Evolutionary conservation across 257 asterid genomes (phyloP), one percentile per base, ranked within the genome.

Genomic region (Thymus quinquecostatus): DNA sequence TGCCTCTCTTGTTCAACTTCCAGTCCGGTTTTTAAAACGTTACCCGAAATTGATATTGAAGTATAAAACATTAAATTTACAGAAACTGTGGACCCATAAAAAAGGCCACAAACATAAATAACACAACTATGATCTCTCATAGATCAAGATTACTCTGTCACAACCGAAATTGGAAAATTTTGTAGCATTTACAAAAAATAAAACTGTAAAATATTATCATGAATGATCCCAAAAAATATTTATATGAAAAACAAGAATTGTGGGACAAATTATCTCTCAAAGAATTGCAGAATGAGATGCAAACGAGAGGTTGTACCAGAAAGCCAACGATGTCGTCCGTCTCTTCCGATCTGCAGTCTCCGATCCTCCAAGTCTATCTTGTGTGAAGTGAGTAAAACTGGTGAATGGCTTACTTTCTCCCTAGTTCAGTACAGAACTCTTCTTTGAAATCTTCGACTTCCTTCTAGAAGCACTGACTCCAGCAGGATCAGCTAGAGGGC

Each of bases 401-500:
- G 28, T 36, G 60, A 21, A 40, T 43, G 10, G 3, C 45, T 36
- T 14, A 36, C 14, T 8, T 5, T 58, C 49, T 38, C 56, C 47
- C 57, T 77, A 77, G 21, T 77, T 77, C 63, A 72, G 47, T 55
- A 68, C 76, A 2, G 76, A 73, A 34, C 58, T 78, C 72, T 68
- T 73, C 76, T 69, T 78, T 2, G 73, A 78, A 49, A 54, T 71
- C 65, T 73, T 78, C 1, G 65, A 56, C 56, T 68, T 78, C 72
- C 82, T 63, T 40, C 70, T 73, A 41, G 64, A 63, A 29, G 75
- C 73, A 29, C 70, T 80, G 10, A 68, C 73, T 0, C 73, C 77
- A 53, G 87, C 77, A 63, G 92, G 88, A 38, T 78, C 88, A 6
- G 69, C 82, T 72, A 78, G 41, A 13, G 79, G 79, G 66, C 82